Conservation (phyloP, 148 eudicot species). For the Limonium bicolor region DNA sequence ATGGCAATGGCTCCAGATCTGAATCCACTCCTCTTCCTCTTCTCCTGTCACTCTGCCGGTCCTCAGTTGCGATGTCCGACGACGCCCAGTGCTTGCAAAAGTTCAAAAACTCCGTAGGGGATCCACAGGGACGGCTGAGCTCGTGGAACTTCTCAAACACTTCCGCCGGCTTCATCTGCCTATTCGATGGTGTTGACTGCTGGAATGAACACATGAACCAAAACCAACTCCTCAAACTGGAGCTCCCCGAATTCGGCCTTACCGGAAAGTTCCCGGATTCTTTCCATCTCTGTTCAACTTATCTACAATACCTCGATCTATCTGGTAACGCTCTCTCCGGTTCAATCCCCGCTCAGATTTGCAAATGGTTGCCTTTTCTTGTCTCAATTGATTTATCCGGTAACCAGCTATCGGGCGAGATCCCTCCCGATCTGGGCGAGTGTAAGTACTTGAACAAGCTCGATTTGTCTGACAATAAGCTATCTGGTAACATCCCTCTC, state of each 20-base stretch:
- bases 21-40: background rate
- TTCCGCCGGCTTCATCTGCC: slow-evolving; percentile 38
- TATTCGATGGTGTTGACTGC: slow-evolving; percentile 42
- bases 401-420: slow-evolving; percentile 34
- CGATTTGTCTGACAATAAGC: slow-evolving; percentile 25
- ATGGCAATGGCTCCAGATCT: background rate
- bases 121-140: slow-evolving; percentile 19
- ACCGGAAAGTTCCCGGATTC: slow-evolving; percentile 32
- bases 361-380: slow-evolving; percentile 64
- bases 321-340: slow-evolving; percentile 49
- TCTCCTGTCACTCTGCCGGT: background rate
- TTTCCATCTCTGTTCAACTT: slow-evolving; percentile 31
- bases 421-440: slow-evolving; percentile 35
- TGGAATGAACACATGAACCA: slow-evolving; percentile 85
- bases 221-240: slow-evolving; percentile 45
- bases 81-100: slow-evolving; percentile 52
- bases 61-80: slow-evolving; percentile 20
- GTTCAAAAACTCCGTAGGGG: slow-evolving; percentile 28
- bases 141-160: slow-evolving; percentile 43
- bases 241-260: slow-evolving; percentile 26
- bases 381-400: slow-evolving; percentile 52
- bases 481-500: slow-evolving; percentile 46
- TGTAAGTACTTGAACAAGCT: slow-evolving; percentile 55
- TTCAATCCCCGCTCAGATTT: slow-evolving; percentile 39
- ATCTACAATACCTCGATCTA: slow-evolving; percentile 40